Base-by-base conservation (phyloP, 805 yeast genomes). In the Sugiyamaella marilandica region DNA sequence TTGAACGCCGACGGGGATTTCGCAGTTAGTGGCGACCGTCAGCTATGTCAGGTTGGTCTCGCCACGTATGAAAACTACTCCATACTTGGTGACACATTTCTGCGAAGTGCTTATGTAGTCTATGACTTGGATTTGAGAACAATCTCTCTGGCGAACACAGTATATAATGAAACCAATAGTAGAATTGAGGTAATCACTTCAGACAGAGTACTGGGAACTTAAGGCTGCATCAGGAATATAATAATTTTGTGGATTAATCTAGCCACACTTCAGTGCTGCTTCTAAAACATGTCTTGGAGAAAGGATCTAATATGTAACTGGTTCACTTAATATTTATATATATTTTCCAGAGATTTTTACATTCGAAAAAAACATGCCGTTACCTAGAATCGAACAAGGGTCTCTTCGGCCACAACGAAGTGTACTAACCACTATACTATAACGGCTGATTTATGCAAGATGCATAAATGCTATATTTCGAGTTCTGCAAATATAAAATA, bases 21-120 rank as follows among this genome's bases (percentile, higher is more conserved):
- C 19, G 43, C 43, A 14, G 24, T 4, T 3, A 39, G 5, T 19
- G 9, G 19, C 16, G 43, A 24, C 3, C 16, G 21, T 14, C 24
- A 13, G 43, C 24, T 39, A 4, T 39, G 43, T 21, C 43, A n/a
- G 47, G 35, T 55, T 33, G 56, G 56, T 14, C 32, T 53, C 4
- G 46, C 26, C 10, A 34, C 51, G 26, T 43, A 41, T 35, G 51
- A 50, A n/a, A 21, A 39, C 21, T 51, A 51, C 10, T 48, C 33
- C 41, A 73, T 83, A 51, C 71, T 86, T 35, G 94, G 94, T 10
- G 90, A 84, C 63, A 76, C 78, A 44, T 78, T 85, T 62, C 68
- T 86, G 57, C 73, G 87, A 50, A 75, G 78, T 39, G 84, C 83
- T 3, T 87, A 85, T 63, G 76, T 79, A 26, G 88, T 83, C n/a